phyloP scores from a whole-genome alignment of 2,329 filamentous ascomycete species.

The Zymoseptoria tritici region DNA sequence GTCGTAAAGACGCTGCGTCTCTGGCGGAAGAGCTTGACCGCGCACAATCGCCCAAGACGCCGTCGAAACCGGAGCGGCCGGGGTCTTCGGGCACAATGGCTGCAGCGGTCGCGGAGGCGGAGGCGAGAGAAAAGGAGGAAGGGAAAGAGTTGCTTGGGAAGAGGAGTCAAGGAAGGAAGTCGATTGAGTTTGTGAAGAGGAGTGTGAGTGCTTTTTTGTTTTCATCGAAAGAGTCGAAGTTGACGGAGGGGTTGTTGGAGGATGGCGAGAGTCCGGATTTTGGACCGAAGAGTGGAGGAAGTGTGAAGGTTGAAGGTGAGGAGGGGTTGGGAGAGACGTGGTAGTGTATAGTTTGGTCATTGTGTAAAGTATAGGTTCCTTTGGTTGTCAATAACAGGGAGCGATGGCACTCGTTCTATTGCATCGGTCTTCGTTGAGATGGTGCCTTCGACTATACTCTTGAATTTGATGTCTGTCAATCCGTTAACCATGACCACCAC shows the following conservation, averaged over 20 bases:
- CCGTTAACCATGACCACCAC: too few relatives aligned
- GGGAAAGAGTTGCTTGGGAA: neutral
- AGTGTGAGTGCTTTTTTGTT: too few relatives aligned
- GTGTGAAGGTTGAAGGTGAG: neutral
- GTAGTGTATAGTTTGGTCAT: neutral
- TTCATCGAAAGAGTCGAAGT: neutral
- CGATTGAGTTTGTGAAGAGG: neutral
- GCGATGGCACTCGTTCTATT: neutral
- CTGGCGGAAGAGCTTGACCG: neutral
- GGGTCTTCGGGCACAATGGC: neutral
- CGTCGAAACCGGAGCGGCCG: neutral
- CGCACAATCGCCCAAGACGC: neutral
- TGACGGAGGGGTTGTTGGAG: neutral
- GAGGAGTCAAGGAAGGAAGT: neutral
- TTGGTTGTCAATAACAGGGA: neutral
- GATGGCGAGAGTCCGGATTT: neutral
- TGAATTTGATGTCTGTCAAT: too few relatives aligned
- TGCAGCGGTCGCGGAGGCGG: neutral
- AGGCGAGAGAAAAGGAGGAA: neutral
- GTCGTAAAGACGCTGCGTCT: neutral
- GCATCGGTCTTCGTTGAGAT: neutral
- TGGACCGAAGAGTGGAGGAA: too few relatives aligned
- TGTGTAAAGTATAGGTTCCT: neutral
- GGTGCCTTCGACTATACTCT: neutral
- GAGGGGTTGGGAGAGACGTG: neutral